These are phyloP conservation scores for Spergularia azorica DNA, from an alignment of 179 eudicot genomes.

Conservation along the genomic window DNA sequence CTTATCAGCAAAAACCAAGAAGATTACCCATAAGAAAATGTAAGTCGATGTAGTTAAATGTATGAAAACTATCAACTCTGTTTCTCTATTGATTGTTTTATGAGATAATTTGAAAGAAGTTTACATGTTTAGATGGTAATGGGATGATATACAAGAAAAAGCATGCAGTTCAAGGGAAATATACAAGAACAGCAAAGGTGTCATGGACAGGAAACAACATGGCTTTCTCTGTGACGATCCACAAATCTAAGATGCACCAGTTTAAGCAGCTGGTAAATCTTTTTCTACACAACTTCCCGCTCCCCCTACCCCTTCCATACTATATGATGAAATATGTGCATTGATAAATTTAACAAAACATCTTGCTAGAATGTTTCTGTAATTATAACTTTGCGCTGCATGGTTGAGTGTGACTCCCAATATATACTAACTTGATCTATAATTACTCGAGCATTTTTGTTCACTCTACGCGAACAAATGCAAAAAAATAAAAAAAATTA, in stretches of 20 bases:
- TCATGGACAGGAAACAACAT: not conserved
- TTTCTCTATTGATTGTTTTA: not conserved
- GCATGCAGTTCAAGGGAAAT: not conserved
- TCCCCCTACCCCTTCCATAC: not conserved
- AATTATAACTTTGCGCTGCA: no score
- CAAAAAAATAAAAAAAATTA: no score
- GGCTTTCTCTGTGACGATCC: slow-evolving; percentile 27
- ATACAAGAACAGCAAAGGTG: slow-evolving; percentile 9
- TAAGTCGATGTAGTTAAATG: slow-evolving; percentile 12
- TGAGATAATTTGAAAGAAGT: not conserved
- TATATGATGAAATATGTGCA: not conserved
- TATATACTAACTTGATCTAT: no score
- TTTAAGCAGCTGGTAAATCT: slow-evolving; percentile 24
- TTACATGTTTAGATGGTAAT: slow-evolving; percentile 15
- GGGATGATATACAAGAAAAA: slow-evolving; percentile 19
- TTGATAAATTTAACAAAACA: not conserved
- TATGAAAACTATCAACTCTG: not conserved
- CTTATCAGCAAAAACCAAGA: not conserved
- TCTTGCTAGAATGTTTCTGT: no score
- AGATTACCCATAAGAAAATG: slow-evolving; percentile 3
- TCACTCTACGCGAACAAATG: no score
- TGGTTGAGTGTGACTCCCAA: no score
- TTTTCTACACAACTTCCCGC: not conserved
- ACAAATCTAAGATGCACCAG: slow-evolving; percentile 24
- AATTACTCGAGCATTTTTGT: no score